Base-by-base conservation (phyloP, 805 yeast species). In the Hyphopichia homilentoma region DNA sequence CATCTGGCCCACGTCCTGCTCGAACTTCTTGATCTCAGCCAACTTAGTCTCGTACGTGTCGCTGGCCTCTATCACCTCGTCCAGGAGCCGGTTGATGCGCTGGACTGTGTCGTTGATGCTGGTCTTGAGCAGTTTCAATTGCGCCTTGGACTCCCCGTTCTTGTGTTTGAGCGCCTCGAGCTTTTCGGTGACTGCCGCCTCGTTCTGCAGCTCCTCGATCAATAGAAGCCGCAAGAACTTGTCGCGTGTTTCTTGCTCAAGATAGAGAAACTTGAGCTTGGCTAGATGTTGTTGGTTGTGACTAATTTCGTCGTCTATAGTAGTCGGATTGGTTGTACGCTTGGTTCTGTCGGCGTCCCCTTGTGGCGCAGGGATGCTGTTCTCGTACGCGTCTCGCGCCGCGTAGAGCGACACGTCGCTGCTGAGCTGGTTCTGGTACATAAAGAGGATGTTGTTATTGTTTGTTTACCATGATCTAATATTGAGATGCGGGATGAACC, bases 191-290 rank as follows among this genome's bases (percentile, higher is more conserved):
- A 40, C 40, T 8, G 48, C 36, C 8, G 39, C 40, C 1, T 40
- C 37, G 16, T 30, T 25, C 13, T 14, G 15, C 6, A 26, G 30
- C 5, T 35, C 27, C 17, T 33, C 34, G 19, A 36, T 55, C 62
- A 76, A 58, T 7, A 82, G 57, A 17, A 64, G 59, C 22, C 83
- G 57, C 22, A 83, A 57, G 52, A 83, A 82, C 51, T 75, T 72
- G 41, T 81, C 84, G 40, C 83, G 74, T 4, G 87, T 71, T 40
- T 81, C 88, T 45, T 81, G 84, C 50, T 83, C 90, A 25, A 81
- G 51, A 47, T 78, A 83, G 35, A 79, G 71, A 40, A 79, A 79
- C 44, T 79, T 78, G 25, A 81, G 59, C 36, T 79, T 70, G 12
- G 73, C 68, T 37, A 74, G 73, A 16, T 69, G 47, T 40, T 66